Evolutionary conservation across 306 rosid species (phyloP), one percentile per base, ranked within the genome.

Genomic region (Begonia fuchsioides): DNA sequence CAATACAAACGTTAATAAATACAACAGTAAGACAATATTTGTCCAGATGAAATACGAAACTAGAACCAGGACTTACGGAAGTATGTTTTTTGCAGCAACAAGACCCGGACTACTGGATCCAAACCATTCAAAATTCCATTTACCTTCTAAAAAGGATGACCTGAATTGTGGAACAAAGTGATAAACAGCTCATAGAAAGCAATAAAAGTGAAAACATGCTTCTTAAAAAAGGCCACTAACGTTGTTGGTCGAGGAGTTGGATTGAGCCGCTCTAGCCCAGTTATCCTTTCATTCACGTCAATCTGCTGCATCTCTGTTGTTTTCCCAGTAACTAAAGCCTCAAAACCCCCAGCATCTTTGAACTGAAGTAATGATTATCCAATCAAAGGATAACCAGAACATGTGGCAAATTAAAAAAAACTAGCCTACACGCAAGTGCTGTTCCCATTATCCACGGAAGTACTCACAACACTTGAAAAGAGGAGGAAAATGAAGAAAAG

Each of bases 41-140:
- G 48, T 45, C 52, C 50, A 49, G 43, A 50, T 51, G 20, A 13
- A 66, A 26, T 26, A 26, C 8, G 8, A 44, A 43, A 26, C 44
- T 6, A 39, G 51, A 48, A 53, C 39, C 18, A 52, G 19, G 51
- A 79, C 98, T 85, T 67, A 85, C 98, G 79, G 83, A 43, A 85
- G 70, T 57, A 82, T 43, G 59, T 82, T 49, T 63, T 66, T 71
- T 39, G 93, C 76, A 9, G 87, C 94, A 69, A 76, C 68, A 32
- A 92, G 58, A 44, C 93, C 93, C 1, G 94, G 94, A 58, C 73
- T 79, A 56, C 86, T 77, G 3, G 93, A 70, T 47, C 86, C 96
- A 73, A 85, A 79, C 96, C 98, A 92, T 73, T 85, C 93, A 52
- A 85, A 79, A 62, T 82, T 92, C 98, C 98, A 92, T 55, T 66